Evolutionary conservation across 2,329 filamentous ascomycete species (phyloP).

Genomic region (Trichoderma cornu-damae): DNA sequence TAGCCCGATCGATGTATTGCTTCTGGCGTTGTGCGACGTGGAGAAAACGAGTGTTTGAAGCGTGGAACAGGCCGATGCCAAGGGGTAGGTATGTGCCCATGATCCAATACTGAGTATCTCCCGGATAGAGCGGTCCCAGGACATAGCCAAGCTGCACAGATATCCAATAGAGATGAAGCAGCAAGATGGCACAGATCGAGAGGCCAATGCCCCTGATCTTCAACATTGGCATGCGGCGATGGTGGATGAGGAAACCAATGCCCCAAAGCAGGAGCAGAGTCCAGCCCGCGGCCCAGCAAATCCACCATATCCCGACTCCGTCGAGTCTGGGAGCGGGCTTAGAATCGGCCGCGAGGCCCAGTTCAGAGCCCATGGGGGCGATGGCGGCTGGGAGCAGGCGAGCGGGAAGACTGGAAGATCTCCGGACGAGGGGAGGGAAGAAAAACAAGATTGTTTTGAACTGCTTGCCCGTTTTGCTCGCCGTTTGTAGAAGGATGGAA

Average conservation of each 20-base stretch:
- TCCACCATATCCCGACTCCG: conserved; percentile 34
- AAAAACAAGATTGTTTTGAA: not conserved
- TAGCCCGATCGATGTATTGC: conserved; percentile 23
- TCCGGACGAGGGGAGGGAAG: not conserved
- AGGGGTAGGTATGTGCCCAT: conserved; percentile 61
- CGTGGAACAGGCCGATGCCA: conserved; percentile 61
- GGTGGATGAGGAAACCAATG: conserved; percentile 36
- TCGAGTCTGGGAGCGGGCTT: conserved; percentile 24
- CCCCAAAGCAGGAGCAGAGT: conserved; percentile 33
- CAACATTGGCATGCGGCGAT: conserved; percentile 35
- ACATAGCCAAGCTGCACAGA: conserved; percentile 37
- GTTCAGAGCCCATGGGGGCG: conserved; percentile 26
- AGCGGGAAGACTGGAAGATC: not conserved
- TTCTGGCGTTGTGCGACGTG: conserved; percentile 50
- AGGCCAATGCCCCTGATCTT: conserved; percentile 38
- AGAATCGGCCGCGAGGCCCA: conserved; percentile 24
- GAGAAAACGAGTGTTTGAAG: conserved; percentile 56
- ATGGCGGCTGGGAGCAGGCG: not conserved
- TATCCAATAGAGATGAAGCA: conserved; percentile 41
- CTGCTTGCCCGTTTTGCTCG: not conserved
- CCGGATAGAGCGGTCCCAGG: conserved; percentile 38
- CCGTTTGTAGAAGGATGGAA: not conserved
- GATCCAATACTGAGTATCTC: conserved; percentile 55
- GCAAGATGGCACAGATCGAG: conserved; percentile 36
- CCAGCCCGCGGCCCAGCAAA: conserved; percentile 31